Evolutionary conservation across 2,329 filamentous ascomycete species (phyloP), one percentile per base, ranked within the genome.

Genomic region (Dendryphion nanum): DNA sequence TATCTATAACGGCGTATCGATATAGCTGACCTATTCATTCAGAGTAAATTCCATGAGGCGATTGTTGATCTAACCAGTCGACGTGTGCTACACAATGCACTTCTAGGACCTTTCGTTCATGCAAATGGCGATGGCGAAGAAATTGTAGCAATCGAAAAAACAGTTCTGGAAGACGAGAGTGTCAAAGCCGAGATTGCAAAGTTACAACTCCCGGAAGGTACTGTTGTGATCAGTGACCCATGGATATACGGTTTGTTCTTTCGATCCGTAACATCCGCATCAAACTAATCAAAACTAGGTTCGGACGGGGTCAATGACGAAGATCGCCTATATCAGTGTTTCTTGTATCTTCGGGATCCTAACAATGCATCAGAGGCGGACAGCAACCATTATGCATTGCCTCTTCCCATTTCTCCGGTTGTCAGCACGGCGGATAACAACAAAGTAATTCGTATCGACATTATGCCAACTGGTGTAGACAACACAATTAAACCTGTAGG

Each of bases 371-470:
- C 66, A 5, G 78, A 84, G 51, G 61, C 66, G n/a, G 82, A 87
- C 53, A 78, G 77, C 29, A 85, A 83, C 53, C 81, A 86, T 57
- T 86, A 86, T 53, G 79, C 83, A 0, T 75, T 84, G 48, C 83
- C 83, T 1, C 67, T 85, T 2, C 72, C 77, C n/a, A 79, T 84
- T 44, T 83, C 80, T 2, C 82, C 83, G 0, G 82, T 86, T 15
- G 69, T 89, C 29, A 80, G 81, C 54, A 76, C 75, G 10, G 12
- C 29, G 0, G 73, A 74, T 28, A 79, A 73, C 2, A 76, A 78
- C 66, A 78, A 82, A 53, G 74, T 89, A 24, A 74, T 85, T 31
- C 77, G 84, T 8, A 83, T 89, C 46, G 84, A 89, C 53, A 71
- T 78, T 40, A 63, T 88, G 4, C 83, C 85, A 1, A 86, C 81